Percentiles rank a stretch among this genome's conserved stretches.
These are phyloP conservation scores for Apophysomyces elegans DNA, from an alignment of 371 early-diverging fungal genomes.

Conservation along the genomic window DNA sequence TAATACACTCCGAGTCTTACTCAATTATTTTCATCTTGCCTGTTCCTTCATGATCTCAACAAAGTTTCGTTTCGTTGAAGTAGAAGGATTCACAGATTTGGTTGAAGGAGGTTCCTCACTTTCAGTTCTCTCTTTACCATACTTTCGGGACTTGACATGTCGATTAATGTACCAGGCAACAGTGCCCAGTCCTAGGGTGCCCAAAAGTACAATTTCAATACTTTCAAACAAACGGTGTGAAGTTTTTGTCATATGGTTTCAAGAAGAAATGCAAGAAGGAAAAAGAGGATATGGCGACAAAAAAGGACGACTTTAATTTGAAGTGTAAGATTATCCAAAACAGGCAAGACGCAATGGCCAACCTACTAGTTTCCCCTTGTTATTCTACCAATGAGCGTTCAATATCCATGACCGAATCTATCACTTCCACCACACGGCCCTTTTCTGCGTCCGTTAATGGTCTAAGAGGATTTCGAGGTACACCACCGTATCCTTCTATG, in stretches of 20 bases:
- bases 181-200: slow-evolving; percentile 23
- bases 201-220: slow-evolving; percentile 18
- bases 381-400: background rate
- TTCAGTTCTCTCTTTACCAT: background rate
- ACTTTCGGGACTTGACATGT: background rate
- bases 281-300: slow-evolving; percentile 4
- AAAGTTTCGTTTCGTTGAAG: slow-evolving; percentile 59
- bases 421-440: background rate
- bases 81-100: slow-evolving; percentile 5
- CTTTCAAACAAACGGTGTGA: slow-evolving; percentile 13
- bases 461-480: slow-evolving; percentile 40
- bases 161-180: slow-evolving; percentile 16
- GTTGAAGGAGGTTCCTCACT: background rate
- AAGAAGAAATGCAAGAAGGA: slow-evolving; percentile 9
- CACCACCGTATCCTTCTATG: slow-evolving; percentile 43
- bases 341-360: background rate
- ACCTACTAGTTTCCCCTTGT: background rate
- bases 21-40: slow-evolving; percentile 29
- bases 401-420: background rate
- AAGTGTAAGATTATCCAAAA: slow-evolving; percentile 2
- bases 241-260: background rate
- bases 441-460: slow-evolving; percentile 15
- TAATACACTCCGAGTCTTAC: slow-evolving; percentile 3
- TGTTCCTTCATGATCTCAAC: slow-evolving; percentile 68
- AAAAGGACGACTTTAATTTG: slow-evolving; percentile 2